Conservation (phyloP, 2,329 filamentous ascomycete genomes). For the Byssoonygena ceratinophila region DNA sequence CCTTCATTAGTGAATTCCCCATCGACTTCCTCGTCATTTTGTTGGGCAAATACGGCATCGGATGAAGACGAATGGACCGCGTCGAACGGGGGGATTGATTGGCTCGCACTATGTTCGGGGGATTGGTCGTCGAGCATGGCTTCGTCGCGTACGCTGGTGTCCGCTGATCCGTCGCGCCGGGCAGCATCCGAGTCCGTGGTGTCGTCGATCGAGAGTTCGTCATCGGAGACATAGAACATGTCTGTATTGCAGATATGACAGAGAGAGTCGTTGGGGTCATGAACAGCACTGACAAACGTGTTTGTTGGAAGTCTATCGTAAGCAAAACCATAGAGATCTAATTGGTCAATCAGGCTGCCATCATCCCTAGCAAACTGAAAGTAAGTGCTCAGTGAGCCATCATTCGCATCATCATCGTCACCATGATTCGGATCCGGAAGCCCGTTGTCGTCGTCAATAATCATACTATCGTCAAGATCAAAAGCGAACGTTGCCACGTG, state of each 20-base stretch:
- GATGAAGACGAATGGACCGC: neutral
- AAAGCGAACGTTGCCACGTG: too few species aligned
- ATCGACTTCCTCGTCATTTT: constrained; percentile 7
- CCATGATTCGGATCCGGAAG: neutral
- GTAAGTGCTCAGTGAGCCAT: neutral
- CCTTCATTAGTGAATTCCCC: constrained; percentile 6
- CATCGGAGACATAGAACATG: constrained; percentile 17
- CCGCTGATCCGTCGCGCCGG: neutral
- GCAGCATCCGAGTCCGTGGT: neutral
- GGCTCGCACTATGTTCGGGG: neutral
- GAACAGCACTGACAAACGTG: neutral
- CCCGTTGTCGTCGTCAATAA: neutral
- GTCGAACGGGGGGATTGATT: neutral
- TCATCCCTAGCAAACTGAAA: neutral
- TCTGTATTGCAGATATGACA: constrained; percentile 10
- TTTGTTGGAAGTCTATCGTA: constrained; percentile 7
- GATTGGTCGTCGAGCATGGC: neutral
- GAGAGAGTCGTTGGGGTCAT: constrained; percentile 1
- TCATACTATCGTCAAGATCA: neutral
- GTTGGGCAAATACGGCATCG: neutral
- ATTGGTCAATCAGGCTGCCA: constrained; percentile 13
- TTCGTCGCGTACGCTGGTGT: neutral
- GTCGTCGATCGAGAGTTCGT: constrained; percentile 12
- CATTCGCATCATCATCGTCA: constrained; percentile 4
- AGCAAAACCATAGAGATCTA: constrained; percentile 11